Percentiles rank a stretch among this genome's conserved stretches.
phyloP scores from a whole-genome alignment of 495 filamentous ascomycete species.

The Sordaria brevicollis region DNA sequence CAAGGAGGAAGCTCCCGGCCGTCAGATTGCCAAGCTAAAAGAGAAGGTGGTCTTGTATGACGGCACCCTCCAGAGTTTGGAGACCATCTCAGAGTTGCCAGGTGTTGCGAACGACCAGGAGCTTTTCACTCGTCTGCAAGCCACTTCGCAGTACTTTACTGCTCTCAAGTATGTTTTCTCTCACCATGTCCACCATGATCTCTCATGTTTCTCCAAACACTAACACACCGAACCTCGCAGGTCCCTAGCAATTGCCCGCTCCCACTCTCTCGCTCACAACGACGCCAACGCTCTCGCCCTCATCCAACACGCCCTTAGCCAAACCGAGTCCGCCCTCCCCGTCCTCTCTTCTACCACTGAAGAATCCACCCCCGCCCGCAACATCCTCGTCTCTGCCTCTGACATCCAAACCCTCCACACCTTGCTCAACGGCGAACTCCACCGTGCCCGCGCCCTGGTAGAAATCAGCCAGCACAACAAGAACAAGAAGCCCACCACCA shows the following conservation, averaged over 20 bases:
- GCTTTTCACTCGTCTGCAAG: constrained; percentile 65
- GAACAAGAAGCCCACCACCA: constrained; percentile 14
- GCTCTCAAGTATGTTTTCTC: constrained; percentile 59
- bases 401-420: constrained; percentile 47
- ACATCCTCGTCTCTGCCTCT: constrained; percentile 49
- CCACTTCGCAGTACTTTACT: constrained; percentile 73
- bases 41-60: constrained; percentile 92
- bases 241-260: constrained; percentile 76
- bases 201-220: not conserved
- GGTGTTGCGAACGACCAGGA: constrained; percentile 79
- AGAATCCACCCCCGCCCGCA: constrained; percentile 18
- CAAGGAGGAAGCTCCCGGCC: constrained; percentile 49
- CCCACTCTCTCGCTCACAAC: constrained; percentile 63
- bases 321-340: constrained; percentile 31
- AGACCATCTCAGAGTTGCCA: constrained; percentile 79
- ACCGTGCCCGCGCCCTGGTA: constrained; percentile 71
- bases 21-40: constrained; percentile 66
- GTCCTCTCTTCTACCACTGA: constrained; percentile 26
- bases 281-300: constrained; percentile 80
- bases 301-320: constrained; percentile 54
- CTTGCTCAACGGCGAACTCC: constrained; percentile 55
- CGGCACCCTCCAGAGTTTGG: constrained; percentile 75
- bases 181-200: not conserved
- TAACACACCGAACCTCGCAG: constrained; percentile 31
- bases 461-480: constrained; percentile 55